These are phyloP conservation scores for Colletotrichum trifolii DNA, from an alignment of 2,329 filamentous ascomycete genomes.

Conservation along the genomic window DNA sequence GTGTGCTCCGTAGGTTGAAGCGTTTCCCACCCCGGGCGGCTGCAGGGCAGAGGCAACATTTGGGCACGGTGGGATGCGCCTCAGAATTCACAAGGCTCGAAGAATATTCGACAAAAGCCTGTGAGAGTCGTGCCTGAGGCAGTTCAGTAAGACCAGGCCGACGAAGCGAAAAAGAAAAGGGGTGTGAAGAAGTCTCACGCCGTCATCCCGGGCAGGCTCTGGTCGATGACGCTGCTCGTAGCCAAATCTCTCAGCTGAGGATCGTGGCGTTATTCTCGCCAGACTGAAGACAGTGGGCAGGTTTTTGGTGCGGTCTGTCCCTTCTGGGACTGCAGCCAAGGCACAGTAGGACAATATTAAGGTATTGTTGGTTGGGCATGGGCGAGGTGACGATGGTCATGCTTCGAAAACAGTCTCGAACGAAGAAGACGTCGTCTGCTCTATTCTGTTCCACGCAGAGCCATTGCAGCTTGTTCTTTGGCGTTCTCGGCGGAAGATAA, in stretches of 20 bases:
- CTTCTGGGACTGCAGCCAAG: slow-evolving; percentile 31
- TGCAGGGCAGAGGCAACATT: slow-evolving; percentile 14
- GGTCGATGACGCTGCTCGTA: slow-evolving; percentile 16
- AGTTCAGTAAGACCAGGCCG: slow-evolving; percentile 24
- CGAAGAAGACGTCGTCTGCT: neutral
- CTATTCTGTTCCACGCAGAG: neutral
- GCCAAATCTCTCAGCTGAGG: slow-evolving; percentile 1
- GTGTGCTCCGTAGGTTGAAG: neutral
- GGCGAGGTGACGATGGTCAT: slow-evolving; percentile 25
- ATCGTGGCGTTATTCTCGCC: slow-evolving; percentile 27
- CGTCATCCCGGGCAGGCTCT: slow-evolving; percentile 15
- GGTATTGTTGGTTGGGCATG: slow-evolving; percentile 6
- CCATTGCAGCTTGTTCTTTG: slow-evolving; percentile 6
- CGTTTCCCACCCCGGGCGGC: neutral
- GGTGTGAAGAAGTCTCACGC: slow-evolving; percentile 25
- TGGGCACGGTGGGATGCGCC: neutral
- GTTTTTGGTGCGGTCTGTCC: slow-evolving; percentile 6
- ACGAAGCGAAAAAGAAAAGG: slow-evolving; percentile 1
- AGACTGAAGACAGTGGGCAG: slow-evolving; percentile 7
- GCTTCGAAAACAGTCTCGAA: slow-evolving; percentile 6
- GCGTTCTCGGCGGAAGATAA: slow-evolving; percentile 32
- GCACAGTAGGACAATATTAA: slow-evolving; percentile 3
- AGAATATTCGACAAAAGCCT: slow-evolving; percentile 8
- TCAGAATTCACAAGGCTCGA: slow-evolving; percentile 5
- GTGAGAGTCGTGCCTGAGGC: slow-evolving; percentile 25